Conservation (phyloP, 202 grass and related monocot genomes). For the Schoenoplectus triqueter region DNA sequence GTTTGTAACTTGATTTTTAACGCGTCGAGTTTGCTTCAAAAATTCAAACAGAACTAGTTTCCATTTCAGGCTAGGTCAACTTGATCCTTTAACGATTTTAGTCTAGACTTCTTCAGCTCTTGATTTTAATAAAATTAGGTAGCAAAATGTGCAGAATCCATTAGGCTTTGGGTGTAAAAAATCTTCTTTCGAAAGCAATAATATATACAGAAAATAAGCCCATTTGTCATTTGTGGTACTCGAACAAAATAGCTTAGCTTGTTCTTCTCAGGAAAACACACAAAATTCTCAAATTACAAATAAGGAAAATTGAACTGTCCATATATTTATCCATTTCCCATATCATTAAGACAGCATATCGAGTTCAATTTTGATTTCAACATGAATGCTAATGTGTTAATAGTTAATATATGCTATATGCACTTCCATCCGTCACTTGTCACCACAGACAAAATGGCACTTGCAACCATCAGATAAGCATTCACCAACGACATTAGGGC, state of each 20-base stretch:
- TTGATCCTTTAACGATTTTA: too few species aligned
- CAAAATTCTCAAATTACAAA: slow-evolving; percentile 23
- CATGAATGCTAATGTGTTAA: background rate
- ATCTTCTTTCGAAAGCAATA: background rate
- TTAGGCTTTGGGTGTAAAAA: background rate
- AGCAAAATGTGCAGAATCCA: background rate
- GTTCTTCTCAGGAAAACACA: background rate
- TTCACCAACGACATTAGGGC: background rate
- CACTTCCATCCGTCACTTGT: background rate
- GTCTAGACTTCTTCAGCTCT: too few species aligned
- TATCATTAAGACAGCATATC: background rate
- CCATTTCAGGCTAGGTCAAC: too few species aligned
- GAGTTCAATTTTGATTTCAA: background rate
- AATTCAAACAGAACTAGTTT: too few species aligned
- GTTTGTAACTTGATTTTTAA: too few species aligned
- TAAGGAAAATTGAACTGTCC: background rate
- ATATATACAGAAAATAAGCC: background rate
- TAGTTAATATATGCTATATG: background rate
- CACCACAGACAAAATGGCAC: slow-evolving; percentile 8
- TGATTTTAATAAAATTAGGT: too few species aligned
- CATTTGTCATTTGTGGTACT: background rate
- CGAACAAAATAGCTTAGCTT: background rate
- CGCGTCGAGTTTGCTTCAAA: too few species aligned
- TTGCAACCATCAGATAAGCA: slow-evolving; percentile 16
- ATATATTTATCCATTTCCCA: background rate